A percentile compares a stretch with the other conserved stretches of the same genome.
phyloP scores from a whole-genome alignment of 139 green algal genomes.

The Tetradesmus lagerheimii region DNA sequence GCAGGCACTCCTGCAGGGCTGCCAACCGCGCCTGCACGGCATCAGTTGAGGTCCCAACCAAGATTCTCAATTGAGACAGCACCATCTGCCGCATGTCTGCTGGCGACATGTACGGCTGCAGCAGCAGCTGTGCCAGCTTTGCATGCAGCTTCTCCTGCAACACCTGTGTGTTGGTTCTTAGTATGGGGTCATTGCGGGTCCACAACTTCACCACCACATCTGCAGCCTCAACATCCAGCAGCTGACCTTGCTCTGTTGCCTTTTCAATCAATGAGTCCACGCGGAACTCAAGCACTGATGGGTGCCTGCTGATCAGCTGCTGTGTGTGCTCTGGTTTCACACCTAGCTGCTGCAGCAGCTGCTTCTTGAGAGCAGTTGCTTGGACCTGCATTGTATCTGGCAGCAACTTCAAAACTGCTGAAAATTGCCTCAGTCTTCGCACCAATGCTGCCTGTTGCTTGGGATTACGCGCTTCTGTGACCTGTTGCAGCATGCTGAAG shows the following conservation, averaged over 20 bases:
- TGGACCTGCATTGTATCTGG: too few species aligned
- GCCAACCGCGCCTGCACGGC: neutral
- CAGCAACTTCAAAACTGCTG: too few species aligned
- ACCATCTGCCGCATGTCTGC: neutral
- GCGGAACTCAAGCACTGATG: slow-evolving; percentile 2
- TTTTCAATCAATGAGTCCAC: neutral
- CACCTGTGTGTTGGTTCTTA: neutral
- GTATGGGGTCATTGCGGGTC: too few species aligned
- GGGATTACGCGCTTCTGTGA: too few species aligned
- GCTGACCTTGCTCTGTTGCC: too few species aligned
- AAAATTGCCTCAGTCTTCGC: too few species aligned
- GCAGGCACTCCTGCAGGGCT: slow-evolving; percentile 2
- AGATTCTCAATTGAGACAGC: neutral
- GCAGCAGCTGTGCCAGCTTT: neutral
- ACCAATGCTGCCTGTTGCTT: too few species aligned
- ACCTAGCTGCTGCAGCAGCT: neutral
- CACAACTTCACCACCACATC: too few species aligned
- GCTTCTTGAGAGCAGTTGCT: too few species aligned
- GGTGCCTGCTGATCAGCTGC: slow-evolving; percentile 1
- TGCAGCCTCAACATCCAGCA: too few species aligned
- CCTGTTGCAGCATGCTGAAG: too few species aligned
- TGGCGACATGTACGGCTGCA: neutral
- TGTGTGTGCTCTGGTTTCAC: neutral
- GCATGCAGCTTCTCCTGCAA: neutral
- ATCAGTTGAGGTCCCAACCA: neutral